phyloP scores from a whole-genome alignment of 352 stramenopile species.

The Phytophthora niederhauseri region DNA sequence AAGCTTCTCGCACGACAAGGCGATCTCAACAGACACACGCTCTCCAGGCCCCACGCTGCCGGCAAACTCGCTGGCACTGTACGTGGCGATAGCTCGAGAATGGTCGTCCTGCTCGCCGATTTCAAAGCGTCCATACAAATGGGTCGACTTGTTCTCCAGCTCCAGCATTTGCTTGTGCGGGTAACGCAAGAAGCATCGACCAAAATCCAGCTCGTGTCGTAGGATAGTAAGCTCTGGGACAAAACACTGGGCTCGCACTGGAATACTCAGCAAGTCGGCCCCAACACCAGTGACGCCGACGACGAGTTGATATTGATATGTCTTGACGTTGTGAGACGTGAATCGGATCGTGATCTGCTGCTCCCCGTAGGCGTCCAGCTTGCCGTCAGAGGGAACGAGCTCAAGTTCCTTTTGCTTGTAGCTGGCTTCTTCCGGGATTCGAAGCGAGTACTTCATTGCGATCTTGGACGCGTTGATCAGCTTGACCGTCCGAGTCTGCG shows the following conservation, averaged over 20 bases:
- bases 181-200: slow-evolving; percentile 92
- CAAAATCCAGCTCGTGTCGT: slow-evolving; percentile 87
- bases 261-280: slow-evolving; percentile 88
- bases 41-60: slow-evolving; percentile 72
- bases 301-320: slow-evolving; percentile 92
- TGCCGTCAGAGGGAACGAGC: slow-evolving; percentile 75
- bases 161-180: slow-evolving; percentile 88
- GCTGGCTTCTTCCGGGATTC: slow-evolving; percentile 92
- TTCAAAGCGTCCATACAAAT: slow-evolving; percentile 88
- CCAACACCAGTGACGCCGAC: slow-evolving; percentile 93
- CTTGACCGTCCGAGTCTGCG: slow-evolving; percentile 69
- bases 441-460: slow-evolving; percentile 89
- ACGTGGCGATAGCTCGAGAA: slow-evolving; percentile 83
- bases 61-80: slow-evolving; percentile 59
- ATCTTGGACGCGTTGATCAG: slow-evolving; percentile 96
- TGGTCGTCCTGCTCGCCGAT: slow-evolving; percentile 92
- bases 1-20: slow-evolving; percentile 90
- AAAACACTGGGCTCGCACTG: slow-evolving; percentile 89
- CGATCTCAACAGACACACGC: slow-evolving; percentile 76
- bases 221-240: slow-evolving; percentile 79
- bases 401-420: slow-evolving; percentile 93
- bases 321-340: slow-evolving; percentile 88
- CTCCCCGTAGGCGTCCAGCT: slow-evolving; percentile 81
- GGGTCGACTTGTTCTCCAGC: slow-evolving; percentile 86
- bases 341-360: slow-evolving; percentile 89